These are phyloP conservation scores for Elongisporangium prolatum DNA, from an alignment of 352 stramenopile species.

Conservation along the genomic window DNA sequence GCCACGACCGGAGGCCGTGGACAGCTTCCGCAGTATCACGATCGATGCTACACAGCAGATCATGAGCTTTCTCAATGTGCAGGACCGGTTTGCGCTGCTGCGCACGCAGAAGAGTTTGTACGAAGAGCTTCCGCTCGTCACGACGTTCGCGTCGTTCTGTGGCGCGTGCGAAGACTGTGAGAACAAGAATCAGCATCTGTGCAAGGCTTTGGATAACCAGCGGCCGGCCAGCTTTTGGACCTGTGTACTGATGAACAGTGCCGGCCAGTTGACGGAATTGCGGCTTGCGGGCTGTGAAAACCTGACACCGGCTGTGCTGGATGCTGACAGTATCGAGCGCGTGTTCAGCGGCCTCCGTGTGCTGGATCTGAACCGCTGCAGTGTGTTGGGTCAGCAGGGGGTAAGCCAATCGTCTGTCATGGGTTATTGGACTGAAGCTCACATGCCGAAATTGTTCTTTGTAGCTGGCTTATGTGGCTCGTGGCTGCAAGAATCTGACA, in stretches of 20 bases:
- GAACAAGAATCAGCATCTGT: slow-evolving; percentile 53
- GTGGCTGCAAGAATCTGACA: slow-evolving; percentile 39
- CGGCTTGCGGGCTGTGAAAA: slow-evolving; percentile 45
- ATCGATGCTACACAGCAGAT: slow-evolving; percentile 52
- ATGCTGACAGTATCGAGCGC: slow-evolving; percentile 10
- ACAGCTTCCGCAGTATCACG: slow-evolving; percentile 14
- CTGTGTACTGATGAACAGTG: slow-evolving; percentile 34
- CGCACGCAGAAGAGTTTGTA: slow-evolving; percentile 30
- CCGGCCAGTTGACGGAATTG: slow-evolving; percentile 35
- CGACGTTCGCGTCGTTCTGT: slow-evolving; percentile 54
- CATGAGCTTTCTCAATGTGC: slow-evolving; percentile 46
- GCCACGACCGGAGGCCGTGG: neutral
- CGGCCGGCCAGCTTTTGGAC: slow-evolving; percentile 44
- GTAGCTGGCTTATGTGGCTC: slow-evolving; percentile 27
- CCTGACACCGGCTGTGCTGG: slow-evolving; percentile 38
- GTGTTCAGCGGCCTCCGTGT: slow-evolving; percentile 43
- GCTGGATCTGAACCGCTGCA: slow-evolving; percentile 60
- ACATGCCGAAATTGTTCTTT: neutral
- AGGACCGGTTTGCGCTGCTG: slow-evolving; percentile 60
- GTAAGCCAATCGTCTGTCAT: slow-evolving; percentile 9
- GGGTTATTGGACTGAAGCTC: neutral
- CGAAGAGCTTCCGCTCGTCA: slow-evolving; percentile 33
- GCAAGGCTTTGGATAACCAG: slow-evolving; percentile 25
- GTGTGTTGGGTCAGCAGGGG: slow-evolving; percentile 33
- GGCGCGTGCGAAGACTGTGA: slow-evolving; percentile 41